A percentile compares a stretch with the other conserved stretches of the same genome.
Conservation (phyloP, 2,329 filamentous ascomycete species). For the Magnaporthiopsis incrustans region DNA sequence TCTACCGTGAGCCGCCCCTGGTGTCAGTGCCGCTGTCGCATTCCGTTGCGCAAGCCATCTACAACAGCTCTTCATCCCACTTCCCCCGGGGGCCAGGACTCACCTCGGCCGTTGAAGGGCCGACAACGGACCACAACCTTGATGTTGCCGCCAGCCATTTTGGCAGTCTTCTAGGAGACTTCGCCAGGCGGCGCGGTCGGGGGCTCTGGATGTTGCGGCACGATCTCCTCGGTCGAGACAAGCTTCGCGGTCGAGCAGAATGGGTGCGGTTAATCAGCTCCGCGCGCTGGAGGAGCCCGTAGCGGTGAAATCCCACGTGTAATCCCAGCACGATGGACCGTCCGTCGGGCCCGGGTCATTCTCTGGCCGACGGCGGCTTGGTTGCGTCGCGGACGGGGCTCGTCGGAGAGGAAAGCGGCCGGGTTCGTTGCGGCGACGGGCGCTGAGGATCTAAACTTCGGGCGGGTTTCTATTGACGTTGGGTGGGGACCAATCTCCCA, state of each 20-base stretch:
- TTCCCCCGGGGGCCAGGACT: conserved; percentile 9
- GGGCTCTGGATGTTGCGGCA: conserved; percentile 2
- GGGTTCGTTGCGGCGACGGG: not conserved
- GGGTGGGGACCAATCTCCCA: not conserved
- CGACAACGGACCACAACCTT: conserved; percentile 98
- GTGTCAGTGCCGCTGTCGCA: conserved; percentile 1
- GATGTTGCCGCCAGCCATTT: conserved; percentile 84
- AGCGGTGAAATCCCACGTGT: not conserved
- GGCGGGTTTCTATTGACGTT: not conserved
- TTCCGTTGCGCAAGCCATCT: not conserved
- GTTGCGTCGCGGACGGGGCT: not conserved
- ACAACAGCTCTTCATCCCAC: not conserved
- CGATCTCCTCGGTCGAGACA: not conserved
- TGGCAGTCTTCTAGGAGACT: conserved; percentile 14
- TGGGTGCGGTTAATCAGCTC: not conserved
- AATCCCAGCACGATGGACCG: not conserved
- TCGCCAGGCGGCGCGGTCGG: conserved; percentile 6
- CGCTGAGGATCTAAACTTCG: not conserved
- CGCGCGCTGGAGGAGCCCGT: not conserved
- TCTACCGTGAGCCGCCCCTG: conserved; percentile 44
- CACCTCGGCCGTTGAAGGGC: conserved; percentile 94
- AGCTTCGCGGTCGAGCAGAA: not conserved
- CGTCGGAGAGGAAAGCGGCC: not conserved
- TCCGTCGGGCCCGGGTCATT: not conserved
- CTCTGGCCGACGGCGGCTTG: not conserved